These are phyloP conservation scores for Metarhizium sp. DNA, from an alignment of 2,329 filamentous ascomycete genomes.

Conservation along the genomic window DNA sequence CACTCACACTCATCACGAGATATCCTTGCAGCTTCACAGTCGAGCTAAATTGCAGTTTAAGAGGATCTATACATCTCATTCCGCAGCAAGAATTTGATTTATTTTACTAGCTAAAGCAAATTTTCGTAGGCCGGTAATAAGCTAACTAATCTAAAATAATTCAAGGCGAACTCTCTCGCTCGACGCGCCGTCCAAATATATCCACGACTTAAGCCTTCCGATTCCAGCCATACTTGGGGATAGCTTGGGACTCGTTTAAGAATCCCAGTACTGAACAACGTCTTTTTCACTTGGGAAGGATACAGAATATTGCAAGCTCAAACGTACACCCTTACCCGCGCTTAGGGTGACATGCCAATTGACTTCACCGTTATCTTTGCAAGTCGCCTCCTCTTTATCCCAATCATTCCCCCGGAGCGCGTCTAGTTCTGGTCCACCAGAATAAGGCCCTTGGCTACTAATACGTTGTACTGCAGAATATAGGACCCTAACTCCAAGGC, in stretches of 20 bases:
- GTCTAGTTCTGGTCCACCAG: slow-evolving; percentile 18
- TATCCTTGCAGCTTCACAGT: too few species aligned
- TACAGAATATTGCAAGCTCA: slow-evolving; percentile 51
- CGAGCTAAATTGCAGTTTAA: too few species aligned
- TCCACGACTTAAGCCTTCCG: too few species aligned
- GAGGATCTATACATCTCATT: accelerated
- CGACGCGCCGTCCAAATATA: too few species aligned
- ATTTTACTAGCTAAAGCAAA: too few species aligned
- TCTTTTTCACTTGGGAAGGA: slow-evolving; percentile 30
- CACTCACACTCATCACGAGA: too few species aligned
- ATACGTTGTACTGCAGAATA: too few species aligned
- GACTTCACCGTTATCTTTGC: slow-evolving; percentile 46
- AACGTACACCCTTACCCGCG: slow-evolving; percentile 40
- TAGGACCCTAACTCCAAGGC: slow-evolving; percentile 32
- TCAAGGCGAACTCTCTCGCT: too few species aligned
- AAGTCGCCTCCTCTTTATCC: slow-evolving; percentile 37
- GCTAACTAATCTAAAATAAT: too few species aligned
- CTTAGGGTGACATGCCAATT: slow-evolving; percentile 46
- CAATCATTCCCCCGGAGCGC: slow-evolving; percentile 26
- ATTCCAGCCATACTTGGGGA: too few species aligned
- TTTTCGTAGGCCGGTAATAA: too few species aligned
- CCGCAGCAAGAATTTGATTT: too few species aligned
- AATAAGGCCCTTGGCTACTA: not conserved
- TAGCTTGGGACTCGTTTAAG: not conserved
- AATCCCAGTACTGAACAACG: not conserved